These are phyloP conservation scores for Rhodotorula taiwanensis DNA, from an alignment of 768 basidiomycete species.

Conservation along the genomic window DNA sequence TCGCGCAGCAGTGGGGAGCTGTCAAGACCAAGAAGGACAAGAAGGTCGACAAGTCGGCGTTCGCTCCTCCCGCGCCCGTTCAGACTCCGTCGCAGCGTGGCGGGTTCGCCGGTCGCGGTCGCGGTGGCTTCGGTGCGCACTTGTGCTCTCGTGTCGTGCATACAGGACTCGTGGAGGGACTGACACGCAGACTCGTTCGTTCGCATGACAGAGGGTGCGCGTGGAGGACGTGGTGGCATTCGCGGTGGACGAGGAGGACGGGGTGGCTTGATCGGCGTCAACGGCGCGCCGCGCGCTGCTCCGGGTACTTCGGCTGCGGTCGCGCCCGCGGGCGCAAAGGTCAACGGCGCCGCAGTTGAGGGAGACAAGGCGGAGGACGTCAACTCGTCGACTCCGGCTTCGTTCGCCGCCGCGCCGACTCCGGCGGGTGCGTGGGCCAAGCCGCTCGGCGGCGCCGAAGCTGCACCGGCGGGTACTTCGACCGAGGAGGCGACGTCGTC, in stretches of 20 bases:
- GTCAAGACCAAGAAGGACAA: constrained; percentile 39
- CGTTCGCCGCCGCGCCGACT: constrained; percentile 12
- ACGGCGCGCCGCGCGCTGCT: constrained; percentile 27
- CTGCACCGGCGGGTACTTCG: too few species aligned
- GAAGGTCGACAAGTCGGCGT: constrained; percentile 18
- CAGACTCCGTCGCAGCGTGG: constrained; percentile 12
- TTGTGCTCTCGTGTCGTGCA: too few species aligned
- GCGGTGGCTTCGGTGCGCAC: constrained; percentile 28
- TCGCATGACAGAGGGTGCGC: constrained; percentile 19
- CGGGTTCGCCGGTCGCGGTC: constrained; percentile 24
- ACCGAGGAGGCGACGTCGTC: constrained; percentile 10
- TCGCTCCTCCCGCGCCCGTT: constrained; percentile 9
- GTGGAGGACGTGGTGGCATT: constrained; percentile 26
- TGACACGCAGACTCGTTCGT: not conserved
- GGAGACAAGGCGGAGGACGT: too few species aligned
- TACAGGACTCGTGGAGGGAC: not conserved
- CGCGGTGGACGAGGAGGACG: constrained; percentile 28
- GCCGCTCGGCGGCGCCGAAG: too few species aligned
- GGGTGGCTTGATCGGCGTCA: constrained; percentile 20
- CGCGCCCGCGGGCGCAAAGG: not conserved
- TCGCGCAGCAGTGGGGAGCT: constrained; percentile 34
- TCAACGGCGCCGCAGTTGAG: not conserved
- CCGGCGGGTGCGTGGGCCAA: not conserved
- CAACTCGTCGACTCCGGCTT: not conserved
- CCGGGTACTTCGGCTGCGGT: not conserved